Evolutionary conservation across 1,284 basidiomycete genomes (phyloP).

Genomic region (Leucoagaricus sp.): DNA sequence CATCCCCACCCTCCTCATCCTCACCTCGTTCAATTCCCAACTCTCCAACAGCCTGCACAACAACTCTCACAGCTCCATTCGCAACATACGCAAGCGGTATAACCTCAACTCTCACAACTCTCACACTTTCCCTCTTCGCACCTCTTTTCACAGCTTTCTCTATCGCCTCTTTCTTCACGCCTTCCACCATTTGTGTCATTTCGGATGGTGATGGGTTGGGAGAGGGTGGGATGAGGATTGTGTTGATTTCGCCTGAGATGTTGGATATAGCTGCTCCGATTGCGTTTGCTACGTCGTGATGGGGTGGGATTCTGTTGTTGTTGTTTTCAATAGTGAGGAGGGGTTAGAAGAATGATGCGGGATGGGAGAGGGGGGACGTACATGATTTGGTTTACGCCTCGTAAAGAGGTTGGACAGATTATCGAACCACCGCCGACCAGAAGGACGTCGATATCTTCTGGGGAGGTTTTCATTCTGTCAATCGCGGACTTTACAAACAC

Average conservation of each 20-base stretch:
- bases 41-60: conserved; percentile 51
- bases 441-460: conserved; percentile 45
- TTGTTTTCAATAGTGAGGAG: no score
- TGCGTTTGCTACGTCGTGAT: conserved; percentile 56
- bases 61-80: conserved; percentile 50
- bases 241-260: conserved; percentile 39
- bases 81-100: conserved; percentile 49
- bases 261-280: conserved; percentile 54
- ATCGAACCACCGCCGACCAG: conserved; percentile 53
- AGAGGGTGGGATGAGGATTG: conserved; percentile 38
- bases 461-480: conserved; percentile 56
- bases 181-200: conserved; percentile 25
- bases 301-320: conserved; percentile 34
- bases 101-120: conserved; percentile 47
- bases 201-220: neutral
- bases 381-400: conserved; percentile 49
- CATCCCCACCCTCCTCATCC: neutral
- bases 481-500: conserved; percentile 23
- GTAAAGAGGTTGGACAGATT: conserved; percentile 42
- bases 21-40: conserved; percentile 16
- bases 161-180: conserved; percentile 45
- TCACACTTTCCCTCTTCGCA: conserved; percentile 39
- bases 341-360: neutral
- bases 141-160: conserved; percentile 45
- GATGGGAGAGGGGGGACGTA: conserved; percentile 11